These are phyloP conservation scores for Tolypocladium capitatum DNA, from an alignment of 2,329 filamentous ascomycete species.

Conservation along the genomic window DNA sequence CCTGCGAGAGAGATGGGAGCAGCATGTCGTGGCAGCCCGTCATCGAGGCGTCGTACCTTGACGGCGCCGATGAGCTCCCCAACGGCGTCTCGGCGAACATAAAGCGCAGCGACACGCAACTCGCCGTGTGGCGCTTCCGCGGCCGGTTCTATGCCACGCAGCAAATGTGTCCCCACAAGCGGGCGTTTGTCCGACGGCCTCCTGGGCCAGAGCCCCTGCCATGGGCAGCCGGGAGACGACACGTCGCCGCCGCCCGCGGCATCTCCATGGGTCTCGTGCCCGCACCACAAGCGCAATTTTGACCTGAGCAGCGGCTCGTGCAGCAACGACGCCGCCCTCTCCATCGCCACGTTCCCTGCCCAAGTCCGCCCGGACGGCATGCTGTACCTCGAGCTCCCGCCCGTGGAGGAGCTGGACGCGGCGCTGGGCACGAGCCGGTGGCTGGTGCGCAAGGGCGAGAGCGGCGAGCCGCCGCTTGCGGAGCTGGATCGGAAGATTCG, in stretches of 20 bases:
- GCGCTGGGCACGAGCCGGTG: conserved; percentile 67
- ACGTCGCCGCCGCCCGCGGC: conserved; percentile 11
- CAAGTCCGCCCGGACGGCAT: conserved; percentile 62
- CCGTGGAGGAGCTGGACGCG: conserved; percentile 66
- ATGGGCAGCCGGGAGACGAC: conserved; percentile 16
- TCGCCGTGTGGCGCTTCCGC: conserved; percentile 73
- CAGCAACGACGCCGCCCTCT: conserved; percentile 59
- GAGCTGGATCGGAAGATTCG: conserved; percentile 28
- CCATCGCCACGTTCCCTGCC: conserved; percentile 69
- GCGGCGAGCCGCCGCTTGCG: conserved; percentile 23
- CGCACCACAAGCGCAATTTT: conserved; percentile 83
- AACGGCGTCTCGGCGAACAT: conserved; percentile 65
- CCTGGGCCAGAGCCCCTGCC: conserved; percentile 49
- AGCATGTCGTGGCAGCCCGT: conserved; percentile 65
- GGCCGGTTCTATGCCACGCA: conserved; percentile 76
- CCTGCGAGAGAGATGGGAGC: conserved; percentile 48
- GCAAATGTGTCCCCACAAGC: conserved; percentile 91
- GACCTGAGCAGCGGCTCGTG: conserved; percentile 61
- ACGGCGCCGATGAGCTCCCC: conserved; percentile 44
- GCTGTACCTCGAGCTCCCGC: conserved; percentile 70
- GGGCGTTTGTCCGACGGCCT: conserved; percentile 79
- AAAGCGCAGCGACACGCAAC: conserved; percentile 78
- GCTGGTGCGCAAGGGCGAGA: conserved; percentile 63
- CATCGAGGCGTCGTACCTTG: conserved; percentile 57
- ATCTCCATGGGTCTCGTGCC: conserved; percentile 70